phyloP scores from a whole-genome alignment of 208 protist genomes.

The Crithidia mellificae region DNA sequence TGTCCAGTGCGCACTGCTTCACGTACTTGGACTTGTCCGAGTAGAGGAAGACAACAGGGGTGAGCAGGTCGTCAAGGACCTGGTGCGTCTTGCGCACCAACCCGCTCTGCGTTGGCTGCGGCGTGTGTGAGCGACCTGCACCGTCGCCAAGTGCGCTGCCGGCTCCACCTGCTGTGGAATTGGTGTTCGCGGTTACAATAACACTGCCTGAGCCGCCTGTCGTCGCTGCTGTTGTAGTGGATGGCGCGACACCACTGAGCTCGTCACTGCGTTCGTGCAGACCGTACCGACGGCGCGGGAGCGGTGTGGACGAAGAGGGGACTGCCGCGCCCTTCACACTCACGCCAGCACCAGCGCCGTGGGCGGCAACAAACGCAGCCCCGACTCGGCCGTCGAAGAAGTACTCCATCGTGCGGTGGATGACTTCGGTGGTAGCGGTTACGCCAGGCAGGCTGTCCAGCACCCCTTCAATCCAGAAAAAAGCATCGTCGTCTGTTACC shows the following conservation, averaged over 20 bases:
- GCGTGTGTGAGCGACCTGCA: not conserved
- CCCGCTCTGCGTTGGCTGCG: slow-evolving; percentile 3
- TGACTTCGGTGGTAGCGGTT: slow-evolving; percentile 29
- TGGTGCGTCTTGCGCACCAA: slow-evolving; percentile 6
- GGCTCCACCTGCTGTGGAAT: not conserved
- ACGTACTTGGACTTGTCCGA: slow-evolving; percentile 28
- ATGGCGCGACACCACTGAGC: not conserved
- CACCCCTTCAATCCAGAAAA: slow-evolving; percentile 41
- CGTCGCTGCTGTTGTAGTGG: too few relatives aligned
- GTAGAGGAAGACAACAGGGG: slow-evolving; percentile 58
- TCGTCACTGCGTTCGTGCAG: not conserved
- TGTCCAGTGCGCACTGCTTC: slow-evolving; percentile 34
- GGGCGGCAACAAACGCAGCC: slow-evolving; percentile 14
- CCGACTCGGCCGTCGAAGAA: slow-evolving; percentile 40
- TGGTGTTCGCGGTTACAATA: not conserved
- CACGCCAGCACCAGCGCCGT: not conserved
- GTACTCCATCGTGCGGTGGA: slow-evolving; percentile 37
- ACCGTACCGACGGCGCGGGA: not conserved
- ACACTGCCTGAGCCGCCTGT: too few relatives aligned
- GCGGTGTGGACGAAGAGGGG: not conserved
- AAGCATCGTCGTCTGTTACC: slow-evolving; percentile 25
- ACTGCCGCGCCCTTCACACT: not conserved
- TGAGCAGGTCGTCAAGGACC: slow-evolving; percentile 34
- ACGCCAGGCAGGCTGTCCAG: slow-evolving; percentile 48
- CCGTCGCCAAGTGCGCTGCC: not conserved